A percentile compares a stretch with the other conserved stretches of the same genome.
phyloP scores from a whole-genome alignment of 1,284 basidiomycete species.

The Gomphus bonarii region DNA sequence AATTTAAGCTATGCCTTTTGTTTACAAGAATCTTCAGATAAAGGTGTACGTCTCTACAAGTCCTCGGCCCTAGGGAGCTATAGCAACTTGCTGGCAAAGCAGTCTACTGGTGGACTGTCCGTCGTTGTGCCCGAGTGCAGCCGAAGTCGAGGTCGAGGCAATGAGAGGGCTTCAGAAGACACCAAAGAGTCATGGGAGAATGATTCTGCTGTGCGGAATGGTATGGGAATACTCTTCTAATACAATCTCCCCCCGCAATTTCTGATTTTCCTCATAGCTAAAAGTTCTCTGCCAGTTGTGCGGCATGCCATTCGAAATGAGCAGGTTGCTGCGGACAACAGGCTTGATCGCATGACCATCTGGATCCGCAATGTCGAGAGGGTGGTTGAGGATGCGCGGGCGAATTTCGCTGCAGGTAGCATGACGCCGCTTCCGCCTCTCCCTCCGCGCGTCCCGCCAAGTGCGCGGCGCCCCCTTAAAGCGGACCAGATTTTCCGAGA shows the following conservation, averaged over 20 bases:
- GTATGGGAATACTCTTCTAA: constrained; percentile 19
- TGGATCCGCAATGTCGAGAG: constrained; percentile 76
- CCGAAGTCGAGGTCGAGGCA: constrained; percentile 24
- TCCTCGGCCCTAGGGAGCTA: constrained; percentile 30
- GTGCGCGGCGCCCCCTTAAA: background rate
- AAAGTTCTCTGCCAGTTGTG: constrained; percentile 40
- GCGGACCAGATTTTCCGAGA: constrained; percentile 3
- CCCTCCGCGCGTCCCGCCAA: constrained; percentile 13
- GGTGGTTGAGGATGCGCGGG: constrained; percentile 65
- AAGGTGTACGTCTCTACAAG: constrained; percentile 46
- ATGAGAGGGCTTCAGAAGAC: constrained; percentile 15
- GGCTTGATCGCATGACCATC: constrained; percentile 55
- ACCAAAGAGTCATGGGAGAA: constrained; percentile 37
- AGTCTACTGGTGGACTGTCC: constrained; percentile 27
- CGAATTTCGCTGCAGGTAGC: constrained; percentile 52
- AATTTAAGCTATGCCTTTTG: background rate
- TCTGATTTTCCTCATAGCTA: constrained; percentile 19
- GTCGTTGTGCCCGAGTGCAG: constrained; percentile 30
- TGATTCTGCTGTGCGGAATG: constrained; percentile 31
- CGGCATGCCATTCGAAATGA: constrained; percentile 41
- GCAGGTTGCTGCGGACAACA: constrained; percentile 39
- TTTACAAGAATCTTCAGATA: constrained; percentile 28
- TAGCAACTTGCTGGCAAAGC: constrained; percentile 3
- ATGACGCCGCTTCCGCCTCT: constrained; percentile 16
- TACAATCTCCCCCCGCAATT: background rate